Base-by-base conservation (phyloP, 2,329 filamentous ascomycete genomes). In the Aspergillus versicolor region DNA sequence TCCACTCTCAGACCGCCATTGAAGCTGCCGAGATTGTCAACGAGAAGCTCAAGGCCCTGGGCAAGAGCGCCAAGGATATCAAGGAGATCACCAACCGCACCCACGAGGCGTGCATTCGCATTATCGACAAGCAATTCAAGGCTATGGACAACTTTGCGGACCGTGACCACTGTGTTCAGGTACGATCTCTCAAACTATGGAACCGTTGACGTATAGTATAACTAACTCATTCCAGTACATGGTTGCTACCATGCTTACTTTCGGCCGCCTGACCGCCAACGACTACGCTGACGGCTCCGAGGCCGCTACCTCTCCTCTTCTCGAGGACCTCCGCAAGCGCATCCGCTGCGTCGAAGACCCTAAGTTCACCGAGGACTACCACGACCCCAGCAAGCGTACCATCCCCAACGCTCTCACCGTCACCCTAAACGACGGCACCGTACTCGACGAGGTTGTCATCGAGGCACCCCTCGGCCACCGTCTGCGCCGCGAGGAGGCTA, bases 51-150 rank as follows among this genome's bases (percentile, higher is more conserved):
- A 88, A 89, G 76, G 82, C 85, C 42, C 81, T 89, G 81, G 93
- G 92, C 79, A 96, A 97, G 84, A 90, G 88, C 53, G 92, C 92
- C 56, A 89, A 88, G 66, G 93, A 99, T 76, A 96, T 99, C 81
- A 93, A 96, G 81, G 84, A 84, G 61, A 86, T 99, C 70, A 92
- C 89, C 67, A 96, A 93, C 86, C 89, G 94, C 69, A 99, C 94
- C 8, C 94, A 99, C 81, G 94, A 99, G 80, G 94, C 94, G 58
- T 97, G 94, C 81, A 86, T 99, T 73, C 92, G 94, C 70, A 99
- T 99, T 79, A 99, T 99, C 71, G 94, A 99, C 85, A 99, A 99
- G 85, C 94, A 99, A 81, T 95, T 96, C 85, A 97, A 97, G 85
- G 88, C 92, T 68, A 96, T 99, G 91, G 92, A 97, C 83, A 99